Conservation (phyloP, 2,329 filamentous ascomycete species). For the Alternaria arbusti region DNA sequence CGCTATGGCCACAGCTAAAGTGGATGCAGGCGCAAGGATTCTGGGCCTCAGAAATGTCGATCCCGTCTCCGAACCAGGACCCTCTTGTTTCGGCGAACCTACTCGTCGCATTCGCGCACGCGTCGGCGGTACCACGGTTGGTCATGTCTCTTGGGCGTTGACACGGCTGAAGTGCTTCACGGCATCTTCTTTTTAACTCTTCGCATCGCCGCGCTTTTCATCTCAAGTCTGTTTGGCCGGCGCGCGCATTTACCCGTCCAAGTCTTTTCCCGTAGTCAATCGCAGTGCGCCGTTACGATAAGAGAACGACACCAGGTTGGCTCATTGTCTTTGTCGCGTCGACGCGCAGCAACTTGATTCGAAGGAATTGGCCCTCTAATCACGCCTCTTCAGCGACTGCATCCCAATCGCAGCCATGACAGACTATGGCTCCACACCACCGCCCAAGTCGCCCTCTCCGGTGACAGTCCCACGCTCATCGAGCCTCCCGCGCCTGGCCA, state of each 20-base stretch:
- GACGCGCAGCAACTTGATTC: background rate
- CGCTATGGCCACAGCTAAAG: conserved; percentile 22
- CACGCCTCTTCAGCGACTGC: background rate
- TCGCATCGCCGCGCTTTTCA: background rate
- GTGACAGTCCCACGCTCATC: conserved; percentile 24
- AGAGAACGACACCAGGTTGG: background rate
- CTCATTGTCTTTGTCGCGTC: background rate
- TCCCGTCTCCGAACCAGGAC: conserved; percentile 20
- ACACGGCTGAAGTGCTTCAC: conserved; percentile 3
- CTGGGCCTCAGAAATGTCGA: conserved; percentile 19
- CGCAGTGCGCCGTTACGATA: background rate
- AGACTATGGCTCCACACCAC: conserved; percentile 23
- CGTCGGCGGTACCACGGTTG: conserved; percentile 14
- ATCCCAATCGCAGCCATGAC: conserved; percentile 18
- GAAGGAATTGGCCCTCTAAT: background rate
- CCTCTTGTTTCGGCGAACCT: conserved; percentile 27
- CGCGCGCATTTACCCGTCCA: background rate
- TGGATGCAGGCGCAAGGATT: conserved; percentile 9
- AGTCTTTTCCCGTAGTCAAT: background rate
- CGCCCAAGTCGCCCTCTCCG: conserved; percentile 24
- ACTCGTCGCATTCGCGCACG: conserved; percentile 20
- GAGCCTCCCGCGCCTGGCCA: conserved; percentile 43
- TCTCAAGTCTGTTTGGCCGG: background rate
- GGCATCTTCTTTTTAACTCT: background rate
- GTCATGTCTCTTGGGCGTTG: conserved; percentile 13